Base-by-base conservation (phyloP, 805 yeast species). In the Teunomyces lycoperdinae region DNA sequence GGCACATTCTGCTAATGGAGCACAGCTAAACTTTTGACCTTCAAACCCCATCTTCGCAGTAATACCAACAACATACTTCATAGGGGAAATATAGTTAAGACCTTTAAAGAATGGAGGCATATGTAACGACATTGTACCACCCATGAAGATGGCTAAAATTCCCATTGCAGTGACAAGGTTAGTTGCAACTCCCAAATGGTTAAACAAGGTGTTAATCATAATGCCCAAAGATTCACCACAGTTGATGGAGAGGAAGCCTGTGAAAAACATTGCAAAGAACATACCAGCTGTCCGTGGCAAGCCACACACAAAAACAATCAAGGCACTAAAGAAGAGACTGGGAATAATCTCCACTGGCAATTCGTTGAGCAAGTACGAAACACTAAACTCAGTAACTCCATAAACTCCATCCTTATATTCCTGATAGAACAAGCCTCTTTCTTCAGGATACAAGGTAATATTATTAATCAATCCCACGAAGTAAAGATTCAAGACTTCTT, bases 151-250 rank as follows among this genome's bases (percentile, higher is more conserved):
- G 5, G 92, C 94, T 43, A 88, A 67, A 2, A 89, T 80, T 45
- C 87, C 68, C 27, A 86, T 61, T 7, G 82, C 76, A 0, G 91
- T 79, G 31, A 89, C 81, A 3, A 87, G 66, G 60, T 86, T 87
- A 13, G 87, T 83, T 0, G 94, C 95, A 58, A 89, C 80, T 0
- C 96, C 96, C 29, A 89, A 78, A 57, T 89, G 89, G 42, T 72
- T 67, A 57, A 89, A 84, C 0, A 85, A 55, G 3, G 91, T 83
- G 58, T 87, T 88, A 49, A 89, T 85, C 43, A 87, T 75, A 5
- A 89, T 86, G 0, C 96, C 97, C 29, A 89, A 70, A 5, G 92
- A 84, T 62, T 89, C 96, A 31, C 96, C 96, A 50, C 90, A 83
- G 52, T 83, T 81, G 13, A 84, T 77, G 20, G 82, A 75, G 24